Conservation (phyloP, 2,329 filamentous ascomycete species). For the Cyphellophora europaea region DNA sequence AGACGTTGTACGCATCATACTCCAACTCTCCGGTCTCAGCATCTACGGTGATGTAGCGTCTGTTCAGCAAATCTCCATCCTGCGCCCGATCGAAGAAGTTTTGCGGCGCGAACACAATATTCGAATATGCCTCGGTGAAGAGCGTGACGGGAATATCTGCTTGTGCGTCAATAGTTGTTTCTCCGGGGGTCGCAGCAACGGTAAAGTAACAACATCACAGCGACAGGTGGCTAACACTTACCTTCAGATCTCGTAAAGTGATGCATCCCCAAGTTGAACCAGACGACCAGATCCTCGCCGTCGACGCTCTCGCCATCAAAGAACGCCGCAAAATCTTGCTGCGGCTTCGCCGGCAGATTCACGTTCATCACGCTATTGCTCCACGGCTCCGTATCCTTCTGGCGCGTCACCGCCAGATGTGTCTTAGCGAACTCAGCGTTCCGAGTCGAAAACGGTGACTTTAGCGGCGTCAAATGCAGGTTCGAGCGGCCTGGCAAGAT, state of each 20-base stretch:
- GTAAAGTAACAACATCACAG: too few relatives aligned
- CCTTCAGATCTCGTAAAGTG: constrained; percentile 34
- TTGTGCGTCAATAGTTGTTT: too few relatives aligned
- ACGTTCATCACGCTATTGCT: constrained; percentile 7
- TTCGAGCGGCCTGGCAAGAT: constrained; percentile 27
- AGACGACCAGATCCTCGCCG: constrained; percentile 31
- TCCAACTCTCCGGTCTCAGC: constrained; percentile 17
- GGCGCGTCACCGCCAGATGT: constrained; percentile 10
- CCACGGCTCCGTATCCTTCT: constrained; percentile 10
- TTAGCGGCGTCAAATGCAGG: constrained; percentile 13
- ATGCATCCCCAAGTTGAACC: constrained; percentile 45
- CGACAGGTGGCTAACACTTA: too few relatives aligned
- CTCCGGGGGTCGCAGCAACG: too few relatives aligned
- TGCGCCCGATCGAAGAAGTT: constrained; percentile 13
- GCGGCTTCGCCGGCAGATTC: constrained; percentile 6
- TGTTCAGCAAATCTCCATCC: constrained; percentile 29
- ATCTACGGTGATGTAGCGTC: constrained; percentile 24
- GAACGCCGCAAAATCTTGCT: constrained; percentile 10
- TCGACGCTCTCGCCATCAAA: constrained; percentile 10
- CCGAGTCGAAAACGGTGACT: constrained; percentile 11
- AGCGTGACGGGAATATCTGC: constrained; percentile 24
- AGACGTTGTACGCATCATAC: constrained; percentile 24
- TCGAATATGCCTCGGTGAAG: constrained; percentile 11
- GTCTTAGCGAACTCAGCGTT: constrained; percentile 11
- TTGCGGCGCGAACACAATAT: constrained; percentile 10